A percentile compares a stretch with the other conserved stretches of the same genome.
Evolutionary conservation across 202 grass and related monocot genomes (phyloP).

Genomic region (Bolboschoenoplectus hybrid): DNA sequence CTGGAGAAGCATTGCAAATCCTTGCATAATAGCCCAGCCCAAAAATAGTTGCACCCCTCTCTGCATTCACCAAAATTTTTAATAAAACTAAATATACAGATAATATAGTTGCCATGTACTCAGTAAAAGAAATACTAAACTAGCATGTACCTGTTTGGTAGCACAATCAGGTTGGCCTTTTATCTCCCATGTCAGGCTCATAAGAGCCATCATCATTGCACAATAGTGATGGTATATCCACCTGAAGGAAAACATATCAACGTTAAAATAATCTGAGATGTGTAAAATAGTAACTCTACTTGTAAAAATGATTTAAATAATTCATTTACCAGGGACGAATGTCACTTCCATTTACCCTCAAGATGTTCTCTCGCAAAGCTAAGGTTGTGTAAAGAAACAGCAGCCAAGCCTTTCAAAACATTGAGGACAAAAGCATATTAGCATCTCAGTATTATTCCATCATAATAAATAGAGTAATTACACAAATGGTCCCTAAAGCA

Average conservation of each 20-base stretch:
- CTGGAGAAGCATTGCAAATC: constrained; percentile 97
- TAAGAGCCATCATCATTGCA: constrained; percentile 92
- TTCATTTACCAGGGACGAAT: constrained; percentile 86
- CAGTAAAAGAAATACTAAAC: constrained; percentile 7
- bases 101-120: not conserved
- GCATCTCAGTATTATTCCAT: not conserved
- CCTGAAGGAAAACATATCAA: constrained; percentile 47
- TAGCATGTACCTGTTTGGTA: constrained; percentile 70
- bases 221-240: constrained; percentile 99
- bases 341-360: constrained; percentile 97
- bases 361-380: constrained; percentile 94
- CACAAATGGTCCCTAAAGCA: no score
- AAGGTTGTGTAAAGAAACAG: constrained; percentile 92
- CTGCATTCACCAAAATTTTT: constrained; percentile 44
- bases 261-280: constrained; percentile 29
- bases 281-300: not conserved
- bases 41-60: constrained; percentile 93
- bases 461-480: not conserved
- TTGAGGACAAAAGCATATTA: constrained; percentile 7
- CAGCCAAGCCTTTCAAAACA: constrained; percentile 78
- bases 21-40: constrained; percentile 96
- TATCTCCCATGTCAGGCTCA: constrained; percentile 98
- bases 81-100: constrained; percentile 10
- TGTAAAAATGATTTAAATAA: constrained; percentile 23
- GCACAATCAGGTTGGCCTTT: constrained; percentile 91